Evolutionary conservation across 164 flowering plant species (phyloP).

Genomic region (Piper longum): DNA sequence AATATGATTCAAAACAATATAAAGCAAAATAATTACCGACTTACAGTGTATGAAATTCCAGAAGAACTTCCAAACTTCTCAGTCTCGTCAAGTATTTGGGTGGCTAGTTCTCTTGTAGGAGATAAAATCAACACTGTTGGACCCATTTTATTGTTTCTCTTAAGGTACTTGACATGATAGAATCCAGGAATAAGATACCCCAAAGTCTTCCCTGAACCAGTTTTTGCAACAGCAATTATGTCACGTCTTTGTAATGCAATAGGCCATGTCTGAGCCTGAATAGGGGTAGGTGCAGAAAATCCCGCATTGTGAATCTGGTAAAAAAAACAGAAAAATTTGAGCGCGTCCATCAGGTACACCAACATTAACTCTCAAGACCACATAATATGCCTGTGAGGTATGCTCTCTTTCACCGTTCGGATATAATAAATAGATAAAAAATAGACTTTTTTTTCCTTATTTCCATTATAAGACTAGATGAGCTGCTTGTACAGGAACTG

Average conservation of each 20-base stretch:
- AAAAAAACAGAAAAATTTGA: slow-evolving; percentile 2
- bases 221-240: slow-evolving; percentile 86
- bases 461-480: slow-evolving; percentile 39
- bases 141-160: slow-evolving; percentile 49
- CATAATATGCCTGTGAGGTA: background rate
- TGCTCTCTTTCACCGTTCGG: background rate
- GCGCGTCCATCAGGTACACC: slow-evolving; percentile 6
- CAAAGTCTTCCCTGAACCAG: slow-evolving; percentile 93
- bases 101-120: slow-evolving; percentile 91
- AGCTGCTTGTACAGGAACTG: slow-evolving; percentile 74
- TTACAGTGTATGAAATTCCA: slow-evolving; percentile 69
- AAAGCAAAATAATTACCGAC: slow-evolving; percentile 2
- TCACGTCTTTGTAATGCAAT: slow-evolving; percentile 70
- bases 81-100: slow-evolving; percentile 87
- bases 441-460: slow-evolving; percentile 28
- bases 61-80: slow-evolving; percentile 70
- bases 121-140: slow-evolving; percentile 80
- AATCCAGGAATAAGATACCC: slow-evolving; percentile 83
- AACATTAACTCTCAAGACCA: background rate
- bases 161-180: slow-evolving; percentile 48
- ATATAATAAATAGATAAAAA: slow-evolving; percentile 10
- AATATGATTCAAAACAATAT: no score
- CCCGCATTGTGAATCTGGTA: slow-evolving; percentile 70
- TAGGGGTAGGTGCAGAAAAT: slow-evolving; percentile 79
- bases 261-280: slow-evolving; percentile 96